These are phyloP conservation scores for Hyaloscypha variabilis DNA, from an alignment of 495 filamentous ascomycete species.

Conservation along the genomic window DNA sequence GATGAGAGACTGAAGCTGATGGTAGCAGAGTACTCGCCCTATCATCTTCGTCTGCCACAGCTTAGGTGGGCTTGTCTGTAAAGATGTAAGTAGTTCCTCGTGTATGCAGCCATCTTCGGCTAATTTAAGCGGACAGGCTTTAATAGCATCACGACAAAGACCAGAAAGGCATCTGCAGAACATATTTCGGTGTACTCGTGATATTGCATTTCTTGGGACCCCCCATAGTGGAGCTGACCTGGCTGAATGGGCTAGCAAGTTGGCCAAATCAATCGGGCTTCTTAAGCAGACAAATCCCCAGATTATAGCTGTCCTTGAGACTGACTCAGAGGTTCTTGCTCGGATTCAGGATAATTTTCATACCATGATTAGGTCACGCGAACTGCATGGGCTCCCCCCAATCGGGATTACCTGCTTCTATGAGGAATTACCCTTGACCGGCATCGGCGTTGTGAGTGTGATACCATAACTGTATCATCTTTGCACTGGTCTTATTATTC, in stretches of 20 bases:
- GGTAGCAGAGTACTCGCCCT: conserved; percentile 20
- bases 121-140: conserved; percentile 7
- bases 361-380: conserved; percentile 34
- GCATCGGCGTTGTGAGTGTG: conserved; percentile 20
- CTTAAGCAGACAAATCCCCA: conserved; percentile 34
- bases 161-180: conserved; percentile 34
- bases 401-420: conserved; percentile 28
- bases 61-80: conserved; percentile 24
- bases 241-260: conserved; percentile 35
- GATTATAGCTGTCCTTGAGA: conserved; percentile 23
- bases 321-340: conserved; percentile 30
- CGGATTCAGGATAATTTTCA: conserved; percentile 42
- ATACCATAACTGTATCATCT: neutral
- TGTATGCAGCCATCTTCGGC: neutral
- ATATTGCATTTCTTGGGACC: conserved; percentile 45
- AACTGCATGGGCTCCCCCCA: conserved; percentile 12
- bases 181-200: conserved; percentile 36
- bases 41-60: conserved; percentile 28
- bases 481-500: no score
- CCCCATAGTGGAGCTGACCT: conserved; percentile 42
- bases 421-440: conserved; percentile 25
- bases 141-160: neutral
- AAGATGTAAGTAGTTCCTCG: conserved; percentile 18
- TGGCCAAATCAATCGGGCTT: conserved; percentile 21
- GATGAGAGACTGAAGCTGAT: conserved; percentile 3